These are phyloP conservation scores for Nidula niveotomentosa DNA, from an alignment of 1,284 basidiomycete genomes.

Conservation along the genomic window DNA sequence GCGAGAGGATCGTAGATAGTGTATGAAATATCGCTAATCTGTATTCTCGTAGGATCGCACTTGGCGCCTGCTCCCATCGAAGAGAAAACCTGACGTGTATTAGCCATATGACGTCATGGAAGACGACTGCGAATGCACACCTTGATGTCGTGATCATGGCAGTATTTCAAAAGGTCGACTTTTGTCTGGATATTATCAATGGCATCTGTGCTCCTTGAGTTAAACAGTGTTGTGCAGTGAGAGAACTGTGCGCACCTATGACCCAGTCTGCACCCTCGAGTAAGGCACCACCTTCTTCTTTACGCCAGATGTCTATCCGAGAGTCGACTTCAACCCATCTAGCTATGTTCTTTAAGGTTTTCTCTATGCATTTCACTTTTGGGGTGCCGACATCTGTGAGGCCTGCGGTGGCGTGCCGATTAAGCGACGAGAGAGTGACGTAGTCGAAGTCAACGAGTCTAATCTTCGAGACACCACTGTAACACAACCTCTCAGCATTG, in stretches of 20 bases:
- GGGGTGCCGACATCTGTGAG: slow-evolving; percentile 92
- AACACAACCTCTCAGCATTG: slow-evolving; percentile 4
- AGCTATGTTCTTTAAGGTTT: slow-evolving; percentile 71
- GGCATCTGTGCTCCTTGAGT: slow-evolving; percentile 55
- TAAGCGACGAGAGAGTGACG: slow-evolving; percentile 90
- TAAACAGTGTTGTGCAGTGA: too few species aligned
- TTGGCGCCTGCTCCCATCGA: slow-evolving; percentile 99
- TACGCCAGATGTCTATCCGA: slow-evolving; percentile 82
- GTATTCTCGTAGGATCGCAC: slow-evolving; percentile 91
- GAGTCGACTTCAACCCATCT: slow-evolving; percentile 79
- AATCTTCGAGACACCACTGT: slow-evolving; percentile 71
- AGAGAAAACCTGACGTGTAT: slow-evolving; percentile 73
- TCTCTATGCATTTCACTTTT: slow-evolving; percentile 86
- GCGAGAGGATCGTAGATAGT: slow-evolving; percentile 97
- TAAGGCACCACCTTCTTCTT: slow-evolving; percentile 70
- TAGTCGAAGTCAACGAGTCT: slow-evolving; percentile 90
- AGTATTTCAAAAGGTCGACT: slow-evolving; percentile 85
- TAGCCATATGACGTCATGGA: neutral
- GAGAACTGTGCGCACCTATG: slow-evolving; percentile 51
- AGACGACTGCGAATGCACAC: slow-evolving; percentile 28
- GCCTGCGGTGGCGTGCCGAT: slow-evolving; percentile 92
- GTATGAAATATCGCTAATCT: slow-evolving; percentile 92
- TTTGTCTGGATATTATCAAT: slow-evolving; percentile 98
- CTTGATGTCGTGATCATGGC: slow-evolving; percentile 75
- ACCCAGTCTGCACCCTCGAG: slow-evolving; percentile 90